These are phyloP conservation scores for Alternaria consortialis DNA, from an alignment of 2,329 filamentous ascomycete genomes.

Conservation along the genomic window DNA sequence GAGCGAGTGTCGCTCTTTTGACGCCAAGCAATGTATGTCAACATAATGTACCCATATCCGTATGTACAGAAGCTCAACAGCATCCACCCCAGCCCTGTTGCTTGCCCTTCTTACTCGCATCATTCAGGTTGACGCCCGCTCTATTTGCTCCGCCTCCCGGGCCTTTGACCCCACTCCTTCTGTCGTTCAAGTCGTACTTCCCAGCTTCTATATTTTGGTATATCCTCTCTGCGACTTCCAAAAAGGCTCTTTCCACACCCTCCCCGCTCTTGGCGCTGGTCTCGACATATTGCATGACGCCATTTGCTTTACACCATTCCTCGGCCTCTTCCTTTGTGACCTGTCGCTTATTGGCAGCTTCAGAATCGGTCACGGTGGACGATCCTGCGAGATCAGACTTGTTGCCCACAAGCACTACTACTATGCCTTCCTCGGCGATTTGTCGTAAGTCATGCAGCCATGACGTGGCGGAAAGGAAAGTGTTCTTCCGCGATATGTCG, in stretches of 20 bases:
- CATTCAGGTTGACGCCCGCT: slow-evolving; percentile 55
- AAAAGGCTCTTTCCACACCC: slow-evolving; percentile 90
- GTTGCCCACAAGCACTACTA: slow-evolving; percentile 94
- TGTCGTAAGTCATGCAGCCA: slow-evolving; percentile 95
- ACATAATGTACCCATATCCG: background rate
- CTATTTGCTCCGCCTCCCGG: slow-evolving; percentile 59
- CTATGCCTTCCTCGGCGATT: slow-evolving; percentile 94
- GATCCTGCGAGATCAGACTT: slow-evolving; percentile 80
- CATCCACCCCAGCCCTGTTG: slow-evolving; percentile 47
- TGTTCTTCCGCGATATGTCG: slow-evolving; percentile 85
- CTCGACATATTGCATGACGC: slow-evolving; percentile 92
- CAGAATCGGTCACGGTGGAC: slow-evolving; percentile 48
- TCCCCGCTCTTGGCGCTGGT: slow-evolving; percentile 96
- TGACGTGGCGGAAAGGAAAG: slow-evolving; percentile 86
- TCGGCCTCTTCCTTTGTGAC: slow-evolving; percentile 85
- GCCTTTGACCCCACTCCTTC: slow-evolving; percentile 87
- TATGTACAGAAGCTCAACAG: slow-evolving; percentile 29
- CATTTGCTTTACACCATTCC: slow-evolving; percentile 86
- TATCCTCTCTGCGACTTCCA: slow-evolving; percentile 93
- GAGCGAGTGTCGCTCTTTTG: background rate
- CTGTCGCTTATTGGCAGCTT: slow-evolving; percentile 72
- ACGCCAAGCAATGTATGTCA: background rate
- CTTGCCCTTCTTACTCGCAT: slow-evolving; percentile 47
- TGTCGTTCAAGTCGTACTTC: slow-evolving; percentile 92
- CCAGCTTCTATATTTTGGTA: slow-evolving; percentile 97